Percentiles rank a stretch among this genome's conserved stretches.
phyloP scores from a whole-genome alignment of 495 filamentous ascomycete genomes.

The Hypoxylon lenormandii region DNA sequence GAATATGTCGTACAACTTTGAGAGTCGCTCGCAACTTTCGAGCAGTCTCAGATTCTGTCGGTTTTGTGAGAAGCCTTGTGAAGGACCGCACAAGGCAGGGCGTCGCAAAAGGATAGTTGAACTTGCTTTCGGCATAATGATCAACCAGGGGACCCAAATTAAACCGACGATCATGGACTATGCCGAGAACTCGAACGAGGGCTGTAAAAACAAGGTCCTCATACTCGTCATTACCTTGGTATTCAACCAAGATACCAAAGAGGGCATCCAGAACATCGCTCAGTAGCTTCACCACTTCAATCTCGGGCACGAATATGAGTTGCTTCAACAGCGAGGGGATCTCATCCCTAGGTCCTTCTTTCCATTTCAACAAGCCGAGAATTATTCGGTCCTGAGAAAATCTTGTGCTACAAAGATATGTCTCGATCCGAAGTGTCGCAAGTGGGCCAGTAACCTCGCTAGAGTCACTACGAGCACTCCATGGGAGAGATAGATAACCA shows the following conservation, averaged over 20 bases:
- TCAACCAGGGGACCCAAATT: slow-evolving; percentile 90
- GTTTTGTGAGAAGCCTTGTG: slow-evolving; percentile 79
- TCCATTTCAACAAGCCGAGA: slow-evolving; percentile 86
- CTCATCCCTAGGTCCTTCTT: slow-evolving; percentile 74
- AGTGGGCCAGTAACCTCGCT: slow-evolving; percentile 81
- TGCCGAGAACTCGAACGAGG: slow-evolving; percentile 87
- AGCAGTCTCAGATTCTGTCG: slow-evolving; percentile 81
- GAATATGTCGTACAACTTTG: slow-evolving; percentile 91
- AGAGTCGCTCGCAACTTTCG: slow-evolving; percentile 88
- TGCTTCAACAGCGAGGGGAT: slow-evolving; percentile 79
- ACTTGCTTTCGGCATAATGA: slow-evolving; percentile 85
- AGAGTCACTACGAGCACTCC: slow-evolving; percentile 72
- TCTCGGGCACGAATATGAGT: slow-evolving; percentile 92
- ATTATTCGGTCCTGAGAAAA: slow-evolving; percentile 95
- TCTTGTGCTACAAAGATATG: slow-evolving; percentile 92
- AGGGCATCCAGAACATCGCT: slow-evolving; percentile 90
- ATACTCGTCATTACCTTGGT: slow-evolving; percentile 87
- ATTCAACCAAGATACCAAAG: slow-evolving; percentile 88
- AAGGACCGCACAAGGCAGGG: slow-evolving; percentile 92
- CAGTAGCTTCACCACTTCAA: slow-evolving; percentile 94
- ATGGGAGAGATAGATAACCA: slow-evolving; percentile 85
- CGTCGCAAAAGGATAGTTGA: slow-evolving; percentile 93
- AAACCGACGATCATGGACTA: slow-evolving; percentile 93
- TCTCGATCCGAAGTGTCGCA: slow-evolving; percentile 80
- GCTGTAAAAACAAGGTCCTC: slow-evolving; percentile 93